These are phyloP conservation scores for Aurifilum marmelostoma DNA, from an alignment of 2,329 filamentous ascomycete genomes.

Conservation along the genomic window DNA sequence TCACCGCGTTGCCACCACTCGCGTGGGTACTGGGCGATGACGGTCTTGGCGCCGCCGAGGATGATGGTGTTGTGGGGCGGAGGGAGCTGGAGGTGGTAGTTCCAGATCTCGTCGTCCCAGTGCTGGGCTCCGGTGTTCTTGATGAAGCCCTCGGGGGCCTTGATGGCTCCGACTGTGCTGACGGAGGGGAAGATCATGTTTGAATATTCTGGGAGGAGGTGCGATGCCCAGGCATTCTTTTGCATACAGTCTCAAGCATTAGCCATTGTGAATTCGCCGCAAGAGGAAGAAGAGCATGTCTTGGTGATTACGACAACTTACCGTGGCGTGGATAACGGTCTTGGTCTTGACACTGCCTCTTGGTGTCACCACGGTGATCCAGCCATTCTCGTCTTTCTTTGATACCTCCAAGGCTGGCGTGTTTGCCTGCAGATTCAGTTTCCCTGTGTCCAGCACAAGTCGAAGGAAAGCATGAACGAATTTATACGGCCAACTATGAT, in stretches of 20 bases:
- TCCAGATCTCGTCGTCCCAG: conserved; percentile 37
- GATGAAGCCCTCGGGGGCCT: conserved; percentile 37
- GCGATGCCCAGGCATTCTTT: conserved; percentile 30
- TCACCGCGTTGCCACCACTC: conserved; percentile 33
- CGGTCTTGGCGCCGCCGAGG: conserved; percentile 35
- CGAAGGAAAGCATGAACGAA: conserved; percentile 29
- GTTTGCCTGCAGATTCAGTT: conserved; percentile 36
- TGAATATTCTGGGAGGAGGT: conserved; percentile 28
- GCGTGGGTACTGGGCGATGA: conserved; percentile 34
- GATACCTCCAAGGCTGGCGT: conserved; percentile 34
- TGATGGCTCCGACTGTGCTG: conserved; percentile 36
- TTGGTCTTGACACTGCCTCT: conserved; percentile 26
- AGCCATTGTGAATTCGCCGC: background rate
- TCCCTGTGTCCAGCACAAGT: conserved; percentile 25
- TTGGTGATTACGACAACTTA: background rate
- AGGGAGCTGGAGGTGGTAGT: conserved; percentile 39
- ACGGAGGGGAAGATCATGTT: conserved; percentile 28
- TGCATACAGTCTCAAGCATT: background rate
- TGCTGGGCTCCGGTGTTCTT: conserved; percentile 39
- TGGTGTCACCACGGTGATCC: conserved; percentile 32
- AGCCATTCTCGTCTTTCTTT: conserved; percentile 33
- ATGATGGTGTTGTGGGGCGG: conserved; percentile 38
- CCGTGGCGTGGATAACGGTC: conserved; percentile 29
- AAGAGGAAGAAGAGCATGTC: too few species aligned
- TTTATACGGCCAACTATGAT: conserved; percentile 28